Percentiles rank a stretch among this genome's conserved stretches.
phyloP scores from a whole-genome alignment of 2,329 filamentous ascomycete genomes.

The Fusarium tricinctum region DNA sequence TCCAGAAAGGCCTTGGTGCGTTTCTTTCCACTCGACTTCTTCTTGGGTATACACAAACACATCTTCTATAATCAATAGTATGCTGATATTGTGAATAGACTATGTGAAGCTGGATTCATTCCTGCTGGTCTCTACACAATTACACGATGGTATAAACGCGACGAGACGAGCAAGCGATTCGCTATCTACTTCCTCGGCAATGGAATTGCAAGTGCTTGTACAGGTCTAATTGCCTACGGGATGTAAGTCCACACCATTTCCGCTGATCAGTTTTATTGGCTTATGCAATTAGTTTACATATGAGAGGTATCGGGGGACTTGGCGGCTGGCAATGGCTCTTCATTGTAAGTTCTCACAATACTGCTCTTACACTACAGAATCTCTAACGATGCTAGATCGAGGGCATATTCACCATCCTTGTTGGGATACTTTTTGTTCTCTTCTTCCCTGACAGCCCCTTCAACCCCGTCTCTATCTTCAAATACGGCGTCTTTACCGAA shows the following conservation, averaged over 20 bases:
- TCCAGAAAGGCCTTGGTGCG: constrained; percentile 50
- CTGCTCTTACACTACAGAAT: background rate
- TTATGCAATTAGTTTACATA: constrained; percentile 29
- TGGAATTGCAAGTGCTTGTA: constrained; percentile 55
- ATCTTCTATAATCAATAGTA: background rate
- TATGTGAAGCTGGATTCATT: constrained; percentile 54
- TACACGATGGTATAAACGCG: constrained; percentile 62
- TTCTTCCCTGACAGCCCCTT: constrained; percentile 41
- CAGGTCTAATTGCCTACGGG: constrained; percentile 55
- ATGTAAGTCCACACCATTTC: constrained; percentile 8
- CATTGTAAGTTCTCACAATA: constrained; percentile 1
- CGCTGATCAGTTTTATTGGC: background rate
- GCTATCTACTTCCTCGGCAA: constrained; percentile 62
- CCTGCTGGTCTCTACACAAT: constrained; percentile 62
- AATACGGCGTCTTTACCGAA: constrained; percentile 53
- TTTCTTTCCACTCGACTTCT: constrained; percentile 57
- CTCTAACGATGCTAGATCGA: constrained; percentile 38
- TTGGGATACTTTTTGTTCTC: constrained; percentile 36
- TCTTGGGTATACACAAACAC: constrained; percentile 24
- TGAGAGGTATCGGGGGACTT: constrained; percentile 46
- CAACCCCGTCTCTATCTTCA: constrained; percentile 52
- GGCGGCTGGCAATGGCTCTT: constrained; percentile 49
- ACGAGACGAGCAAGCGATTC: constrained; percentile 62
- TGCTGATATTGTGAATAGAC: background rate
- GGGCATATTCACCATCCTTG: constrained; percentile 55